Evolutionary conservation across 768 basidiomycete species (phyloP).

Genomic region (Omphalotus guepiniiformis): DNA sequence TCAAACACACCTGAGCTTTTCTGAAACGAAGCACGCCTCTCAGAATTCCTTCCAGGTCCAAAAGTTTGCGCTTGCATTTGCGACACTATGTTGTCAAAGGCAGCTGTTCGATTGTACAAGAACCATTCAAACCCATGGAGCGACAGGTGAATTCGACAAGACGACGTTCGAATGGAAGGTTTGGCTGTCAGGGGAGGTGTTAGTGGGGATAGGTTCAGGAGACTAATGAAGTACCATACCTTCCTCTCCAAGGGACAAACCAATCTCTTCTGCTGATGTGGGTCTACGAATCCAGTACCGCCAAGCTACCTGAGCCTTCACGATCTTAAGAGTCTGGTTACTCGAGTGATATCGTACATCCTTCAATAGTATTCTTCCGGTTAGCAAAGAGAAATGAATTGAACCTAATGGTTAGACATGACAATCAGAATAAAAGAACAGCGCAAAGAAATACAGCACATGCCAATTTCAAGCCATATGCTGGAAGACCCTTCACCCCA

Average conservation of each 20-base stretch:
- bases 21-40: conserved; percentile 33
- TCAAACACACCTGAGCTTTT: conserved; percentile 34
- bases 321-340: conserved; percentile 82
- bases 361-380: conserved; percentile 84
- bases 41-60: conserved; percentile 20
- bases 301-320: conserved; percentile 88
- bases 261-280: conserved; percentile 68
- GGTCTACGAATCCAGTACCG: conserved; percentile 89
- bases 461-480: conserved; percentile 82
- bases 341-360: conserved; percentile 88
- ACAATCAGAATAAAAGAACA: conserved; percentile 1
- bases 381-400: conserved; percentile 85
- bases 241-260: conserved; percentile 43
- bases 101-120: conserved; percentile 84
- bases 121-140: conserved; percentile 91
- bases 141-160: conserved; percentile 79
- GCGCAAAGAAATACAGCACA: conserved; percentile 15
- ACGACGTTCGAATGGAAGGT: conserved; percentile 34
- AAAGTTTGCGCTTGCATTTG: conserved; percentile 52
- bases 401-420: conserved; percentile 53
- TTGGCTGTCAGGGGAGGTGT: conserved; percentile 29
- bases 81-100: conserved; percentile 83
- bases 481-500: conserved; percentile 80
- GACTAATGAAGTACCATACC: conserved; percentile 35
- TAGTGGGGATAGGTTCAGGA: conserved; percentile 8